Conservation (phyloP, 2,329 filamentous ascomycete genomes). For the Paecilomyces formosus region DNA sequence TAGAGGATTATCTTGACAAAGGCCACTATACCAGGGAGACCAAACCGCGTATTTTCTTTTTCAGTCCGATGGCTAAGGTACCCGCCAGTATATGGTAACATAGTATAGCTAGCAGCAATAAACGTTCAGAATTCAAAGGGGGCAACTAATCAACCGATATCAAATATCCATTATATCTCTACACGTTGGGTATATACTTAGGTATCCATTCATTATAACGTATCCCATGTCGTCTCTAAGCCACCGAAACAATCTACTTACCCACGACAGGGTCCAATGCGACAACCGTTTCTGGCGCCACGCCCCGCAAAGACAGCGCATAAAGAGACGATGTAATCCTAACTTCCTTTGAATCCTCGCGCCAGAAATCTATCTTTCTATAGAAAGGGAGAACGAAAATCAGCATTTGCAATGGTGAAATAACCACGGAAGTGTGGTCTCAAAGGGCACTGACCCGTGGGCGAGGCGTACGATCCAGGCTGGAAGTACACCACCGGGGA, state of each 20-base stretch:
- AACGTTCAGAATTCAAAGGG: no score
- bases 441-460: conserved; percentile 37
- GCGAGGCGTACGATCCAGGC: conserved; percentile 61
- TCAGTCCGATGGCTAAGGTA: no score
- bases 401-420: background rate
- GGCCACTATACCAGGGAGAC: no score
- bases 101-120: no score
- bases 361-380: conserved; percentile 66
- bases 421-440: background rate
- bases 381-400: background rate
- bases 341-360: conserved; percentile 8
- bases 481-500: conserved; percentile 67
- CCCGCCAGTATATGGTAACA: no score
- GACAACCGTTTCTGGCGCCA: background rate
- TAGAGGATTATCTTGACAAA: no score
- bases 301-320: background rate
- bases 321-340: background rate
- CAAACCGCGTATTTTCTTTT: no score
- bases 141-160: no score
- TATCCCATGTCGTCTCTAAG: background rate
- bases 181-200: no score
- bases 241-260: background rate
- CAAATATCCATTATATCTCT: no score
- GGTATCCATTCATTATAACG: background rate
- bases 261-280: background rate